These are phyloP conservation scores for Mycena vitilis DNA, from an alignment of 768 basidiomycete genomes.

Conservation along the genomic window DNA sequence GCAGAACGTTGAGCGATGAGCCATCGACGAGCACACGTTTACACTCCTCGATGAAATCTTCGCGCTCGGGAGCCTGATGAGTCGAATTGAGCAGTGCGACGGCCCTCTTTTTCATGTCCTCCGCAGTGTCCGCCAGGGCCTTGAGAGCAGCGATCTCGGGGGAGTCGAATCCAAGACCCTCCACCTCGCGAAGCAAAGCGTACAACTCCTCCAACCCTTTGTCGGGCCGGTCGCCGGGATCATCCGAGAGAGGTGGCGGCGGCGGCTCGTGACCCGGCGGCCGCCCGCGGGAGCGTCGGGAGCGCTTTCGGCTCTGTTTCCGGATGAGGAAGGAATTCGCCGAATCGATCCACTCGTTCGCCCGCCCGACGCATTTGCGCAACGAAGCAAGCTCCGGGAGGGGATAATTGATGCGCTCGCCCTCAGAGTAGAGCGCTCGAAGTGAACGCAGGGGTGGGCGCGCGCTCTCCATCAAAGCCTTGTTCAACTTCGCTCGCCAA, in stretches of 20 bases:
- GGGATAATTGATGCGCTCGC: constrained; percentile 83
- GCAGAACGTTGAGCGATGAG: constrained; percentile 82
- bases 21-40: constrained; percentile 76
- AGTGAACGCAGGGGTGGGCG: constrained; percentile 82
- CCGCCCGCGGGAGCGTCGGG: constrained; percentile 70
- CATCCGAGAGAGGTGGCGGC: constrained; percentile 50
- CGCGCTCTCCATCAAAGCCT: constrained; percentile 73
- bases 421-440: constrained; percentile 86
- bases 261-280: constrained; percentile 54
- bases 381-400: constrained; percentile 79
- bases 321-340: constrained; percentile 83
- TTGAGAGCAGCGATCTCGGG: constrained; percentile 74
- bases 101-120: constrained; percentile 71
- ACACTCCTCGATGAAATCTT: constrained; percentile 74
- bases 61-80: constrained; percentile 56
- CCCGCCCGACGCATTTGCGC: constrained; percentile 82
- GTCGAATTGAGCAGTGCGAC: constrained; percentile 59
- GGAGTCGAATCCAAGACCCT: constrained; percentile 85
- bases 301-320: constrained; percentile 84
- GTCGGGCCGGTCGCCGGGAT: constrained; percentile 77
- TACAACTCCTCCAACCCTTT: constrained; percentile 78
- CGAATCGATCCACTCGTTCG: constrained; percentile 90
- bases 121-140: constrained; percentile 68
- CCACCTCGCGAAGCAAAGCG: constrained; percentile 75
- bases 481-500: constrained; percentile 82